Conservation (phyloP, 305 asterid genomes). For the Andrographis paniculata region DNA sequence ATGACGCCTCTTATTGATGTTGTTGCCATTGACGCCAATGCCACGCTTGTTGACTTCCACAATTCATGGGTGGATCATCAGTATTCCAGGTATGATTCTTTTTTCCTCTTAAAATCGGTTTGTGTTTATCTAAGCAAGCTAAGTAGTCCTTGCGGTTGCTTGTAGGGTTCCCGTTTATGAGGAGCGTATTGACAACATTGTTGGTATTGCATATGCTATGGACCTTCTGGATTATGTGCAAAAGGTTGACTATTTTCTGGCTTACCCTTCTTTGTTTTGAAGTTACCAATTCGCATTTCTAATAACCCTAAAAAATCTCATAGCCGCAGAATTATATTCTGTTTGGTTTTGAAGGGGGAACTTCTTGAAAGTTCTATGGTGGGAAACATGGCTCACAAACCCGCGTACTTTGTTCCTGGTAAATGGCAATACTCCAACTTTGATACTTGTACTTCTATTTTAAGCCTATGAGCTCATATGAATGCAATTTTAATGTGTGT, state of each 20-base stretch:
- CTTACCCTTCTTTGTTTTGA: background rate
- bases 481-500: too few relatives aligned
- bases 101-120: slow-evolving; percentile 11
- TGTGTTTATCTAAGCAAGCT: slow-evolving; percentile 15
- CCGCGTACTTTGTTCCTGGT: slow-evolving; percentile 99
- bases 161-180: slow-evolving; percentile 96
- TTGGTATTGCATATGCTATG: slow-evolving; percentile 99
- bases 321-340: slow-evolving; percentile 45
- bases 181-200: slow-evolving; percentile 95
- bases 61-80: slow-evolving; percentile 96
- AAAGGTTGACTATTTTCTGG: slow-evolving; percentile 72
- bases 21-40: slow-evolving; percentile 88
- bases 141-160: slow-evolving; percentile 18
- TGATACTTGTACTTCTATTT: slow-evolving; percentile 17
- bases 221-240: slow-evolving; percentile 93
- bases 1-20: slow-evolving; percentile 99
- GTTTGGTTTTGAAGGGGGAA: slow-evolving; percentile 93
- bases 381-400: slow-evolving; percentile 94
- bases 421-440: slow-evolving; percentile 19
- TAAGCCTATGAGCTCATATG: slow-evolving; percentile 1
- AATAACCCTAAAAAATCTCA: slow-evolving; percentile 23
- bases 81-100: slow-evolving; percentile 69
- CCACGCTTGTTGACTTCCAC: slow-evolving; percentile 91
- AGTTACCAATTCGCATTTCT: slow-evolving; percentile 18
- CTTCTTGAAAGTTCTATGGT: slow-evolving; percentile 78